phyloP scores from a whole-genome alignment of 2,329 filamentous ascomycete genomes.

The Cryphonectria parasitica region DNA sequence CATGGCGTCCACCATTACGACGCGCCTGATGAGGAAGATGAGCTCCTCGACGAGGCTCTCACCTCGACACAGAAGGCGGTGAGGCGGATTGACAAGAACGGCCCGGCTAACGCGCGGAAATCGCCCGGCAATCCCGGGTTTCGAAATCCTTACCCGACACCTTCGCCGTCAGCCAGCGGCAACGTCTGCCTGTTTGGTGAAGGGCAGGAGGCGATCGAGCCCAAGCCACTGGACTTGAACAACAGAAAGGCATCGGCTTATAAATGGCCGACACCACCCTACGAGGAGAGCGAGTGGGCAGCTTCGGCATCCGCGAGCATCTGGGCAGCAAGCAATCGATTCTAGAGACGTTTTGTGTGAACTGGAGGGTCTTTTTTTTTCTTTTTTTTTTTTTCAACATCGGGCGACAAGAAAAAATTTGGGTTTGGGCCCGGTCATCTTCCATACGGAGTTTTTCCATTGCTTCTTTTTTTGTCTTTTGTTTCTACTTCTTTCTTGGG shows the following conservation, averaged over 20 bases:
- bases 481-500: background rate
- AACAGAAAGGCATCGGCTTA: constrained; percentile 56
- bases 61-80: constrained; percentile 76
- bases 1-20: constrained; percentile 86
- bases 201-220: constrained; percentile 62
- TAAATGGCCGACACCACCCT: constrained; percentile 95
- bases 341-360: constrained; percentile 45
- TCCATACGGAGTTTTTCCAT: constrained; percentile 24
- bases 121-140: constrained; percentile 67
- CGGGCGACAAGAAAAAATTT: constrained; percentile 18
- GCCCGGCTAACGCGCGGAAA: constrained; percentile 52
- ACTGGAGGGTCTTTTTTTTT: background rate
- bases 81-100: constrained; percentile 66
- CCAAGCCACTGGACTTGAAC: constrained; percentile 72
- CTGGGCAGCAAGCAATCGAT: constrained; percentile 70
- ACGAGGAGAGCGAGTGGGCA: constrained; percentile 92
- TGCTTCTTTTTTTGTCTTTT: background rate
- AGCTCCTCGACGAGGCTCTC: constrained; percentile 88
- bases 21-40: constrained; percentile 94
- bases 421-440: constrained; percentile 25
- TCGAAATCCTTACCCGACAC: constrained; percentile 66
- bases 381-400: constrained; percentile 5
- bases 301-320: constrained; percentile 81
- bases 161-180: constrained; percentile 80
- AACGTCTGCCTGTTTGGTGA: constrained; percentile 77